Base-by-base conservation (phyloP, 108 stramenopile species). In the Nitzschia palea region DNA sequence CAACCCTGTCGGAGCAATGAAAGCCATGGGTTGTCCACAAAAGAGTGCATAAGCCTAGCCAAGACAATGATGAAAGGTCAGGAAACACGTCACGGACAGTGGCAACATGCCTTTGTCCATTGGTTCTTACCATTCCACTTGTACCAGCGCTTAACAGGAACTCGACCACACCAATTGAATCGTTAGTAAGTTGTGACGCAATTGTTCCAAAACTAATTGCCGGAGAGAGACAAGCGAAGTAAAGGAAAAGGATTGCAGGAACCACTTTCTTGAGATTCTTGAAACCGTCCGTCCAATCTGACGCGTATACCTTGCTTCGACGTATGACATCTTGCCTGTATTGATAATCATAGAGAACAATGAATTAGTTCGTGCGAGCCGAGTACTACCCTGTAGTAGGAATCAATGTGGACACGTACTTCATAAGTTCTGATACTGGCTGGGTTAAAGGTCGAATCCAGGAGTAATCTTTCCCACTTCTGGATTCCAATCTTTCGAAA, bases 1-100 rank as follows among this genome's bases (percentile, higher is more conserved):
- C 20, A 97, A 80, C 12, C 98, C 98, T 20, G 98, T 98, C 8
- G 96, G 96, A n/a, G 96, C 98, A 44, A 97, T 79, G 80, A 98
- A 96, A 45, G 95, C 85, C 96, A 98, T 97, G 0, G 98, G 98
- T 75, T 98, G 98, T 6, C 98, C 98, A 44, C 87, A 74, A 22
- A 97, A 61, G 14, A 94, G 57, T 1, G 90, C 66, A 78, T 96
- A 98, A 0, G 78, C 53, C 86, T 86, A 31, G 12, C 33, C 4
- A 53, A 47, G 1, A 47, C 5, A 33, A 25, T n/a, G n/a, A n/a
- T n/a, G n/a, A n/a, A n/a, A n/a, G n/a, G n/a, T n/a, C n/a, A n/a
- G n/a, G n/a, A n/a, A n/a, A n/a, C n/a, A n/a, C n/a, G n/a, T n/a
- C n/a, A n/a, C n/a, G n/a, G n/a, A n/a, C n/a, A n/a, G n/a, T n/a